Evolutionary conservation across 2,329 filamentous ascomycete genomes (phyloP), one percentile per base, ranked within the genome.

Genomic region (Aspergillus sp.): DNA sequence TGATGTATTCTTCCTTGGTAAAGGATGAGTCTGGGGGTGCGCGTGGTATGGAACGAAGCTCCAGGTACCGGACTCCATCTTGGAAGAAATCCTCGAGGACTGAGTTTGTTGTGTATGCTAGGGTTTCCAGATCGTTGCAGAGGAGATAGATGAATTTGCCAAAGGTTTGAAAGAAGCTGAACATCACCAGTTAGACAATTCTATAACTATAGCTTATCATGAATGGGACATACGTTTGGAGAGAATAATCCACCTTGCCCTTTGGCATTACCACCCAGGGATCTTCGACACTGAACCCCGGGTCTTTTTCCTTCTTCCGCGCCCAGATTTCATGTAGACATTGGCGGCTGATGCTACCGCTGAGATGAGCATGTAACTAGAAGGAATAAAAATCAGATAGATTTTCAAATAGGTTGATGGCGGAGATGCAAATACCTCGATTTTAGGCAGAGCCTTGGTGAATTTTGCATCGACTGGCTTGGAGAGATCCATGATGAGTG

Each of bases 31-130:
- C 60, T 3, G 75, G 71, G 30, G 84, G 78, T 2, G 76, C 74
- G 42, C 88, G 79, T 1, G 88, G 88, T 1, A 87, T 93, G 1
- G 88, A 91, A 35, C 88, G 81, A 26, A 93, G 77, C 62, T 94
- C 88, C 9, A 90, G 75, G 59, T 93, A 91, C 44, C 79, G 74
- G 11, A 91, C 83, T 31, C 86, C 85, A 58, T 93, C 88, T 27
- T 65, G 62, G 40, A 77, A 72, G 57, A 93, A 94, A 54, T 82
- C 77, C 13, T 69, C 48, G 6, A 89, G 73, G 36, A 90, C 86
- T 5, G 78, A 75, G 34, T 67, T 70, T 1, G 86, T 89, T 27
- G 85, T 80, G 54, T 79, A 75, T 33, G 68, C 70, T 38, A 88
- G 68, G 51, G 81, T 80, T 4, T 72, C 64, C 8, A 74, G 65